A percentile compares a stretch with the other conserved stretches of the same genome.
Evolutionary conservation across 2,329 filamentous ascomycete genomes (phyloP).

Genomic region (Pseudomassariella vexata): DNA sequence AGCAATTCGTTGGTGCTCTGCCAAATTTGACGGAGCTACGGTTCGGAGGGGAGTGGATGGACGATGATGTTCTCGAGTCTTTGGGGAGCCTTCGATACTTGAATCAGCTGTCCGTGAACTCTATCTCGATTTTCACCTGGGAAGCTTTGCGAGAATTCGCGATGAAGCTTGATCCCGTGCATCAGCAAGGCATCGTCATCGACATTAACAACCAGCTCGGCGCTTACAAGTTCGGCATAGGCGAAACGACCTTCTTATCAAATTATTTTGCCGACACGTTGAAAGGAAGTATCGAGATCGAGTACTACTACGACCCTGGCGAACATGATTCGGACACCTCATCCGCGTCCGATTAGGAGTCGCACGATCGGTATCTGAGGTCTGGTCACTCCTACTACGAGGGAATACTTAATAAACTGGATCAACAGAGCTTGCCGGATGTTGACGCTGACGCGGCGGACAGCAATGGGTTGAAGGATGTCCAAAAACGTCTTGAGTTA

Average conservation of each 20-base stretch:
- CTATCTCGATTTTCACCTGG: constrained; percentile 48
- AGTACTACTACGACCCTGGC: constrained; percentile 25
- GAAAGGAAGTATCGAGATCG: constrained; percentile 27
- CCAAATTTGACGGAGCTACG: constrained; percentile 48
- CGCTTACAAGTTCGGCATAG: constrained; percentile 18
- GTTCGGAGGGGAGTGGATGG: constrained; percentile 48
- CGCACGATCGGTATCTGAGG: no score
- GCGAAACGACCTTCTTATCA: constrained; percentile 19
- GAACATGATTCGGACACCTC: constrained; percentile 31
- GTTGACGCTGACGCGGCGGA: no score
- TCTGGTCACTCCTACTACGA: no score
- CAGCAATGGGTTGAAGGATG: no score
- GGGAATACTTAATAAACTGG: no score
- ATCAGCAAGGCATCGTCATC: constrained; percentile 24
- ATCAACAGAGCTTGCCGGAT: no score
- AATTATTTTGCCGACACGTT: constrained; percentile 17
- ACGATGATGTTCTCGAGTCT: constrained; percentile 35
- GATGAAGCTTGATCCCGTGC: constrained; percentile 21
- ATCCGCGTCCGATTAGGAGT: constrained; percentile 14
- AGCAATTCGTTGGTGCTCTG: constrained; percentile 37
- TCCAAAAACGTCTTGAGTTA: no score
- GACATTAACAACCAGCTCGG: constrained; percentile 27
- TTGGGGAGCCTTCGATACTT: constrained; percentile 36
- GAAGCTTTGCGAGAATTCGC: constrained; percentile 41
- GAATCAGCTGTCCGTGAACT: constrained; percentile 46